Conservation (phyloP, 768 basidiomycete genomes). For the Rhizopogon roseolus region DNA sequence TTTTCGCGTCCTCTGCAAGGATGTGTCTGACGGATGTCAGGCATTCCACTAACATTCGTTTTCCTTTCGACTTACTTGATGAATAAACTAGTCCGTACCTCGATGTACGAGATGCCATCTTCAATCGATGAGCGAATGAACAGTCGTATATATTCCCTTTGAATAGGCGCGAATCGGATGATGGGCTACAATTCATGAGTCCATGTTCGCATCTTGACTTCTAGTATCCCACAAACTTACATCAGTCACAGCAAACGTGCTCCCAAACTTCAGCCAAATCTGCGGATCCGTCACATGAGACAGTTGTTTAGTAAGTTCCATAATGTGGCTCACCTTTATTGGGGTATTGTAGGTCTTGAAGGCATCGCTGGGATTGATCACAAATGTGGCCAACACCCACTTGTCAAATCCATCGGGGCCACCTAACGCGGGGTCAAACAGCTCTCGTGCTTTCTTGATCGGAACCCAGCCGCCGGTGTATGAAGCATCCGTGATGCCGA, state of each 20-base stretch:
- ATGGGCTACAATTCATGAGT: conserved; percentile 25
- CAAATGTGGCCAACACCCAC: conserved; percentile 32
- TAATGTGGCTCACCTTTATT: conserved; percentile 26
- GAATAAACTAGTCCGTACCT: conserved; percentile 36
- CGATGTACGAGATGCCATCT: conserved; percentile 43
- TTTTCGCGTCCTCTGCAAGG: conserved; percentile 30
- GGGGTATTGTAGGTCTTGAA: conserved; percentile 40
- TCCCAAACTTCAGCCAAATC: conserved; percentile 19
- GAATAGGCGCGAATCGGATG: conserved; percentile 19
- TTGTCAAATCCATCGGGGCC: conserved; percentile 38
- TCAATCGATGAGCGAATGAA: conserved; percentile 36
- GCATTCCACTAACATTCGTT: neutral
- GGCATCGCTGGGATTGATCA: conserved; percentile 39
- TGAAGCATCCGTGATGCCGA: conserved; percentile 21
- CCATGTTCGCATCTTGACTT: conserved; percentile 18
- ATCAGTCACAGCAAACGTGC: conserved; percentile 14
- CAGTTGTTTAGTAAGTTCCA: neutral
- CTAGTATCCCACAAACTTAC: conserved; percentile 14
- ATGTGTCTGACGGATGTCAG: conserved; percentile 31
- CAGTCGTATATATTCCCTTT: conserved; percentile 13
- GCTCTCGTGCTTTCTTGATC: conserved; percentile 28
- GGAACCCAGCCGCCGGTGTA: conserved; percentile 34
- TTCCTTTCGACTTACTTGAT: conserved; percentile 22
- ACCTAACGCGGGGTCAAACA: conserved; percentile 29
- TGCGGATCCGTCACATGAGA: neutral